phyloP scores from a whole-genome alignment of 768 basidiomycete genomes.

The Paxillus involutus region DNA sequence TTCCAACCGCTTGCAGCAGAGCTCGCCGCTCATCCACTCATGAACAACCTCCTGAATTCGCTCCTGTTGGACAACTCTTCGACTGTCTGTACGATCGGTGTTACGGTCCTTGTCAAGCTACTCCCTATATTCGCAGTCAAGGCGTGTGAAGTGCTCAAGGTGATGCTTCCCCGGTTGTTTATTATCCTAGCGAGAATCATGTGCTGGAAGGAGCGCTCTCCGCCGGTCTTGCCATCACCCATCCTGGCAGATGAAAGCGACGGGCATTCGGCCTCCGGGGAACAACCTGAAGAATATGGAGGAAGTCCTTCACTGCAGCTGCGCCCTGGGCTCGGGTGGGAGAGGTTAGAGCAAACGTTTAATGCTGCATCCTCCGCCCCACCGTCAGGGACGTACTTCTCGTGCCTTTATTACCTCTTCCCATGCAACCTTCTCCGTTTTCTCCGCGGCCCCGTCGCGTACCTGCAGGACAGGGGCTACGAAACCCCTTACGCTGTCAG shows the following conservation, averaged over 20 bases:
- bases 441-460: constrained; percentile 63
- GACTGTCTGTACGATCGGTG: constrained; percentile 61
- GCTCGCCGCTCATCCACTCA: constrained; percentile 61
- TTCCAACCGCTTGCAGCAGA: constrained; percentile 51
- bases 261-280: background rate
- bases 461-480: constrained; percentile 51
- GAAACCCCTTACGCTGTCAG: constrained; percentile 62
- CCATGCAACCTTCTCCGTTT: constrained; percentile 87
- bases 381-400: constrained; percentile 67
- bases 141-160: constrained; percentile 54
- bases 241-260: constrained; percentile 36
- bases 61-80: constrained; percentile 75
- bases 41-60: constrained; percentile 63
- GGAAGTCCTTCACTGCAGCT: constrained; percentile 42
- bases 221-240: constrained; percentile 31
- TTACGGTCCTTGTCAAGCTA: constrained; percentile 66
- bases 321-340: constrained; percentile 65
- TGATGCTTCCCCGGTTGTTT: constrained; percentile 62
- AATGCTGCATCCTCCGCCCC: constrained; percentile 54
- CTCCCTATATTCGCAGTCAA: constrained; percentile 74
- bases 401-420: constrained; percentile 84
- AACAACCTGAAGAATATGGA: constrained; percentile 25
- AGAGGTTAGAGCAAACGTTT: constrained; percentile 62
- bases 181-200: constrained; percentile 68
- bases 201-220: constrained; percentile 67